Evolutionary conservation across 129 eudicot genomes (phyloP), one percentile per base, ranked within the genome.

Genomic region (Oenanthe sinensis): DNA sequence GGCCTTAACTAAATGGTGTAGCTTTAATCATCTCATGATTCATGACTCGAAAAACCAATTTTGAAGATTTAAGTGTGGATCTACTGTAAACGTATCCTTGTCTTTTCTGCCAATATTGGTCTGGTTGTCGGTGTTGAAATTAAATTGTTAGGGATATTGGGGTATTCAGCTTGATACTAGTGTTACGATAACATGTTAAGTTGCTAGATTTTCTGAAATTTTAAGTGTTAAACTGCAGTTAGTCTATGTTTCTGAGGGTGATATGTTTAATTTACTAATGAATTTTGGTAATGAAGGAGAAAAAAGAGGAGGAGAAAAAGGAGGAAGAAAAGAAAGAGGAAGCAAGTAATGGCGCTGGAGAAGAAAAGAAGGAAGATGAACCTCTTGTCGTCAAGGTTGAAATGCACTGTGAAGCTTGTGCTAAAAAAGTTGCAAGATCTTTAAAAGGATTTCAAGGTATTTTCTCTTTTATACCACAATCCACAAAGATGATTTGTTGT

Each of bases 381-480:
- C 60, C 58, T 42, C 74, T 76, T 54, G 87, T 90, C 74, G 87
- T 92, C 81, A 90, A 85, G 84, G 97, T 92, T 58, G 97, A 92
- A 45, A 92, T 92, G 97, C 97, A 92, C 48, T 92, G 97, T 58
- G 91, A 85, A 75, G 97, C 97, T 80, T 92, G 97, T 84, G 96
- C 97, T 46, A 84, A 88, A 75, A 92, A 92, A 84, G 96, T 92
- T 70, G 92, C 92, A 6, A 85, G 87, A 83, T 78, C 97, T 67
- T 85, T 92, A 50, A 82, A 77, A 82, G 92, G 96, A 75, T 90
- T 87, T 71, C 88, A 87, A 90, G 97, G 97, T 88, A 17, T 39
- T 8, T 24, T 55, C 33, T 15, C 26, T 49, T 60, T n/a, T 58
- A 58, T n/a, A 20, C 65, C 12, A 55, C 13, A 6, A 19, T 22